Base-by-base conservation (phyloP, 208 protist genomes). In the Porcisia hertigi region DNA sequence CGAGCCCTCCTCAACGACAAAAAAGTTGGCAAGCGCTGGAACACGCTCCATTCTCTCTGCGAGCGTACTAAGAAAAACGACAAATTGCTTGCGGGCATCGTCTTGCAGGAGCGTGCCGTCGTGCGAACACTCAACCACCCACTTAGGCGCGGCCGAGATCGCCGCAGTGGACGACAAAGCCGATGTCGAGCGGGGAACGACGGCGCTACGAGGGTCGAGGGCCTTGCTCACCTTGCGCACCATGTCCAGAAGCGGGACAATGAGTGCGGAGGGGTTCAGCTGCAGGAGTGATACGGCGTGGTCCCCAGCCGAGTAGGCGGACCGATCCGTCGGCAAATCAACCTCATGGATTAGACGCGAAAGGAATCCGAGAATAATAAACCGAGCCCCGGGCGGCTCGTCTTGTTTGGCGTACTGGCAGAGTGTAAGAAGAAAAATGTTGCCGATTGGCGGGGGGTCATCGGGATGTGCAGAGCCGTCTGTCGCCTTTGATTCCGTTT, bases 391-490 rank as follows among this genome's bases (percentile, higher is more conserved):
- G 9, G 79, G 74, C 45, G 92, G 89, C 60, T 89, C 71, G 80
- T 96, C 83, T 36, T 88, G 86, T 80, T 92, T 94, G 11, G 88
- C 90, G 78, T 88, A 92, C 77, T 90, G 85, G 76, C 92, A 96
- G 49, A 96, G 78, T 2, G 80, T 81, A 30, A 92, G 73, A 25
- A 96, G 66, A 62, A 96, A 93, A 12, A 86, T 72, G 55, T 80
- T 63, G 58, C 89, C 89, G 67, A 94, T 89, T 6, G 90, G 55
- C 62, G 59, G 45, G 45, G 73, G 78, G 34, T 69, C 79, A 16
- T 78, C 75, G 41, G 45, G 62, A 18, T 34, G 5, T 34, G 73
- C 58, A 9, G 52, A 58, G 7, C n/a, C 47, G 7, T n/a, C 59
- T 18, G 69, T 54, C 30, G 36, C 58, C n/a, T 34, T 52, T 16